Conservation (phyloP, 2,329 filamentous ascomycete species). For the Aspergillus proliferans region DNA sequence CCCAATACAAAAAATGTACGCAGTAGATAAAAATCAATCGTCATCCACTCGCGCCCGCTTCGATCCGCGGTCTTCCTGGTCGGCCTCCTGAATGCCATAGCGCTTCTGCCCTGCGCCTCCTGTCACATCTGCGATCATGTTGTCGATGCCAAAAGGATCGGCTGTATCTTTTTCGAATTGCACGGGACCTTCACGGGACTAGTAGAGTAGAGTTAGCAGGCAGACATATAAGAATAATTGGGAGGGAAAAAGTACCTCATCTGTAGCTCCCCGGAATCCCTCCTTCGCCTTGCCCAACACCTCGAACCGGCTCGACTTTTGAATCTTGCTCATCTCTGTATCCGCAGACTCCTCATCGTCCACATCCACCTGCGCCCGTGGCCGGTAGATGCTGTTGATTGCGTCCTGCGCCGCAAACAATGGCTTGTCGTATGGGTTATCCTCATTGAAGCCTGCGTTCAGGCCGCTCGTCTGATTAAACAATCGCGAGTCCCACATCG, state of each 20-base stretch:
- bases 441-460: slow-evolving; percentile 89
- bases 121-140: slow-evolving; percentile 77
- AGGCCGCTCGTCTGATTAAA: slow-evolving; percentile 95
- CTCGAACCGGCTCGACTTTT: slow-evolving; percentile 80
- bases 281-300: slow-evolving; percentile 74
- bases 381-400: slow-evolving; percentile 88
- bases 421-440: slow-evolving; percentile 95
- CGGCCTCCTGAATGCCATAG: slow-evolving; percentile 39
- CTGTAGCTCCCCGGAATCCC: slow-evolving; percentile 76
- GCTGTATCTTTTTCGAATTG: slow-evolving; percentile 86
- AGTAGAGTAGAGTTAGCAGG: slow-evolving; percentile 2
- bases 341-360: slow-evolving; percentile 76
- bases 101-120: slow-evolving; percentile 45
- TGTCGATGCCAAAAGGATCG: slow-evolving; percentile 91
- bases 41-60: slow-evolving; percentile 78
- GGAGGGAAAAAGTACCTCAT: slow-evolving; percentile 39
- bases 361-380: slow-evolving; percentile 63
- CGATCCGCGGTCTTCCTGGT: slow-evolving; percentile 29
- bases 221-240: neutral
- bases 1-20: slow-evolving; percentile 2
- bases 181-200: slow-evolving; percentile 82
- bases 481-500: slow-evolving; percentile 93
- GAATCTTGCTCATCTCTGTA: slow-evolving; percentile 78
- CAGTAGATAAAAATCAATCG: slow-evolving; percentile 39
- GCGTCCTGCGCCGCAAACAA: slow-evolving; percentile 93